Evolutionary conservation across 2,329 filamentous ascomycete species (phyloP), one percentile per base, ranked within the genome.

Genomic region (Aspergillus sp.): DNA sequence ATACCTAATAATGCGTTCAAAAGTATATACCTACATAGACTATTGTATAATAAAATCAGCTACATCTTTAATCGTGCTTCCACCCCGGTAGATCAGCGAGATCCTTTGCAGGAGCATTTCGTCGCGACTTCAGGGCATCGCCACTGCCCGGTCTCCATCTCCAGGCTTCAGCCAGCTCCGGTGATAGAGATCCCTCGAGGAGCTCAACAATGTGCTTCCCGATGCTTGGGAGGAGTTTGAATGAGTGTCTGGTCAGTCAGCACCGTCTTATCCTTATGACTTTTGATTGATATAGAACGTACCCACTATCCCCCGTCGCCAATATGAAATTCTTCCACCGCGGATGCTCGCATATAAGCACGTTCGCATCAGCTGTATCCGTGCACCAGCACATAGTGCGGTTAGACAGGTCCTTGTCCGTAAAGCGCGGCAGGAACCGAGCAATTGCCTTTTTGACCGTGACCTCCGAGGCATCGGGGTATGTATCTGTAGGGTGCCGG

Each of bases 321-420:
- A 54, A 19, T 20, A 19, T 30, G 6, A 54, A 54, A 13, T 34
- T 34, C 44, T 48, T 54, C 42, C 44, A 54, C 6, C 33, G 19
- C 4, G 51, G 51, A 41, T 54, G 22, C 34, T 54, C 51, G 34
- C 51, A 54, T n/a, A 54, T 37, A 5, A 54, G 19, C 44, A 54
- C 7, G 19, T 37, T 54, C 11, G 51, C 51, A 11, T 54, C 51
- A 1, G 51, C 51, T 0, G 51, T 54, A 17, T 54, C 51, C 15
- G 51, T 54, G 34, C 51, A 54, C 51, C 51, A 54, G 44, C 51
- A 54, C 51, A 54, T 54, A 8, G 42, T 8, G 15, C 51, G 42
- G 44, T 54, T 54, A 13, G 48, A 54, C 19, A 47, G 44, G 7
- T 40, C 33, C 34, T 48, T 54, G 15, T 54, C 19, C 7, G n/a